Evolutionary conservation across 306 rosid genomes (phyloP).

Genomic region (Prosopis cineraria): DNA sequence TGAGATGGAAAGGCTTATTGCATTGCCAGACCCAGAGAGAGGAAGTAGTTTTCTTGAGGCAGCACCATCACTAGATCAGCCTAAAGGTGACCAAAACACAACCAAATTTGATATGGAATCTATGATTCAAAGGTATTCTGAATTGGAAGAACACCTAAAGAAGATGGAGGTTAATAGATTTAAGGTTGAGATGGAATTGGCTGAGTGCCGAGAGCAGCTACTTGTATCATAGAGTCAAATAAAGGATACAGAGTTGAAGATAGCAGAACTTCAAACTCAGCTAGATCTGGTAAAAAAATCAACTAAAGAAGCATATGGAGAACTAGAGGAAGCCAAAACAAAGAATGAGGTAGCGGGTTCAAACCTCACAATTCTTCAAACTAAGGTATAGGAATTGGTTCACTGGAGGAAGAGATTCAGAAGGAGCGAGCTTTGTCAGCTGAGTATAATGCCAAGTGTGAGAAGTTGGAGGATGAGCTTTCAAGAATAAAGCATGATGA

Average conservation of each 20-base stretch:
- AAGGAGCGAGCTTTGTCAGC: constrained; percentile 61
- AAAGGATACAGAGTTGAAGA: constrained; percentile 49
- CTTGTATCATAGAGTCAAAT: constrained; percentile 49
- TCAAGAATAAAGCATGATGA: constrained; percentile 53
- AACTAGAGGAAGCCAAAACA: constrained; percentile 43
- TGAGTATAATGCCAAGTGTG: constrained; percentile 45
- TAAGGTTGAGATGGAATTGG: constrained; percentile 51
- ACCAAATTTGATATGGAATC: constrained; percentile 50
- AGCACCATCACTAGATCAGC: constrained; percentile 32
- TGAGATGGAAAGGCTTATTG: constrained; percentile 86
- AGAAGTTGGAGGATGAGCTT: constrained; percentile 66
- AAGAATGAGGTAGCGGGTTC: constrained; percentile 57
- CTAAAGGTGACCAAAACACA: constrained; percentile 33
- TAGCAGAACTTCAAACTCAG: constrained; percentile 53
- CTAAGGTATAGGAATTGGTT: constrained; percentile 48
- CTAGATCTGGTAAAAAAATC: constrained; percentile 50
- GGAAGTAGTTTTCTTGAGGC: constrained; percentile 39
- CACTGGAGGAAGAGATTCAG: constrained; percentile 56
- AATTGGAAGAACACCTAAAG: constrained; percentile 56
- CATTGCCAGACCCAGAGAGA: constrained; percentile 51
- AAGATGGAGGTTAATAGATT: constrained; percentile 50
- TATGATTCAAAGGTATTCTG: constrained; percentile 47
- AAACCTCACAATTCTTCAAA: constrained; percentile 45
- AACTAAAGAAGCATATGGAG: constrained; percentile 56
- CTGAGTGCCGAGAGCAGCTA: constrained; percentile 49